These are phyloP conservation scores for Glaciozyma martinii DNA, from an alignment of 768 basidiomycete species.

Conservation along the genomic window DNA sequence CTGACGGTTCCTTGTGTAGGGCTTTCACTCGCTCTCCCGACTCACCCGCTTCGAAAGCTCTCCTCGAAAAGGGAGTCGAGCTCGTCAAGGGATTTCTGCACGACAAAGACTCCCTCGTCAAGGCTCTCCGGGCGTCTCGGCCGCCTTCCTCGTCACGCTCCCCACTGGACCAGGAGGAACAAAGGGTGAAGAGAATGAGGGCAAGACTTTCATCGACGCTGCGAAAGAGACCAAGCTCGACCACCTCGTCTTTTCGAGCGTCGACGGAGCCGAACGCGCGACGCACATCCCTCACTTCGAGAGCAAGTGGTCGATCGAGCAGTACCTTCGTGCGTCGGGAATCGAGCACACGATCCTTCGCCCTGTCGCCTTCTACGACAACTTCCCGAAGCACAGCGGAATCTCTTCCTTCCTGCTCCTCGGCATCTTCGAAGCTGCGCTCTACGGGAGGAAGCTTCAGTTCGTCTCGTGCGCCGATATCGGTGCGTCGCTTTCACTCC, in stretches of 20 bases:
- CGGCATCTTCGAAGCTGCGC: background rate
- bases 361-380: background rate
- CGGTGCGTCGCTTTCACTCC: background rate
- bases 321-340: background rate
- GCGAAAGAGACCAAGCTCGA: background rate
- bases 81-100: background rate
- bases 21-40: background rate
- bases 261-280: background rate
- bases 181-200: background rate
- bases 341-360: background rate
- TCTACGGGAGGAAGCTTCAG: background rate
- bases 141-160: background rate
- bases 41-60: background rate
- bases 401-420: background rate
- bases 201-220: background rate
- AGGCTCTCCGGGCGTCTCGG: background rate
- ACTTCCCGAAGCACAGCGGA: background rate
- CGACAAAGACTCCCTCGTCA: no score
- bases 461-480: background rate
- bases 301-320: background rate
- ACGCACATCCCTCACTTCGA: background rate
- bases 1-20: background rate
- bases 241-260: background rate
- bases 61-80: background rate
- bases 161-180: background rate